Conservation (phyloP, 23 red algal genomes). For the Cyanidioschyzon merolae region DNA sequence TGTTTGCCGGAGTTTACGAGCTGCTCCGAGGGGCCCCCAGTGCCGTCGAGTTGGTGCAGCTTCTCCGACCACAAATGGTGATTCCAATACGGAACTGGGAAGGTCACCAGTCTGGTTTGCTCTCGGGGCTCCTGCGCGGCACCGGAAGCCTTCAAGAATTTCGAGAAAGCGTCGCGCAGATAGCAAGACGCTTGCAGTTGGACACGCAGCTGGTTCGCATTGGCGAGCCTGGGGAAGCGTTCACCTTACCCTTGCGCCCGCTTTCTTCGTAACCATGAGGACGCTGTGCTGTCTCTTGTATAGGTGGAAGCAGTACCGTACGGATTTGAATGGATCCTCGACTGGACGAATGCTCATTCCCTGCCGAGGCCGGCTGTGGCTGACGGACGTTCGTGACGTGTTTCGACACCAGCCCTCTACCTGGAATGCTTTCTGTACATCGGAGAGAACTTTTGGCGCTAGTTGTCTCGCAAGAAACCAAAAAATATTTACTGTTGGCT, state of each 20-base stretch:
- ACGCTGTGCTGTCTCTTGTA: too few species aligned
- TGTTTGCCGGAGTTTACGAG: not conserved
- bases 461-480: too few species aligned
- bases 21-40: not conserved
- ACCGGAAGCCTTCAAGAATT: not conserved
- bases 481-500: too few species aligned
- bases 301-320: too few species aligned
- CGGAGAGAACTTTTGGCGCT: too few species aligned
- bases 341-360: too few species aligned
- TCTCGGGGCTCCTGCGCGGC: not conserved
- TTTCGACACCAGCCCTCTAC: too few species aligned
- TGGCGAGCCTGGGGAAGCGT: not conserved
- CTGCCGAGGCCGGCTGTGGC: too few species aligned
- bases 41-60: not conserved
- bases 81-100: slow-evolving; percentile 13
- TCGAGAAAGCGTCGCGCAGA: not conserved
- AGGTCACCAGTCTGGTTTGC: slow-evolving; percentile 5
- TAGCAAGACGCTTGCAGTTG: not conserved
- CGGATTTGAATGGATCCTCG: too few species aligned
- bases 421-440: too few species aligned
- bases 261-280: too few species aligned
- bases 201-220: not conserved
- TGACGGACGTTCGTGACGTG: too few species aligned
- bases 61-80: not conserved
- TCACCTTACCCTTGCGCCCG: not conserved